A percentile compares a stretch with the other conserved stretches of the same genome.
Evolutionary conservation across 306 rosid genomes (phyloP).

Genomic region (Mucuna pruriens): DNA sequence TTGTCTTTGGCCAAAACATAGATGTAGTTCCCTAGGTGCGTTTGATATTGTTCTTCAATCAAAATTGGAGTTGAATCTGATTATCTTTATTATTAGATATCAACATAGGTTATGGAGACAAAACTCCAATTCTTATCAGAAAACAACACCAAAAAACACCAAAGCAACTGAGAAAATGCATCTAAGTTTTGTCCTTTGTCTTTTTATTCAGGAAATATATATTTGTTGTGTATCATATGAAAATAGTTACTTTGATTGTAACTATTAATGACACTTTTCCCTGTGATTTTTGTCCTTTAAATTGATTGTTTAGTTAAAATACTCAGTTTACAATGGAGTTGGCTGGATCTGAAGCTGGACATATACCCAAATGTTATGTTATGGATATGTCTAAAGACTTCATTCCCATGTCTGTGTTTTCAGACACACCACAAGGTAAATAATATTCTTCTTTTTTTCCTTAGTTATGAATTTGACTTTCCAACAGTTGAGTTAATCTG

Average conservation of each 20-base stretch:
- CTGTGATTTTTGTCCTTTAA: slow-evolving; percentile 16
- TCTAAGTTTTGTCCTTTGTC: background rate
- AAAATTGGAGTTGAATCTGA: background rate
- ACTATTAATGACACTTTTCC: slow-evolving; percentile 23
- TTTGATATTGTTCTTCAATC: background rate
- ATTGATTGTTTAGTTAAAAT: slow-evolving; percentile 46
- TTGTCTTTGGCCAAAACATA: background rate
- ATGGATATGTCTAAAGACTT: slow-evolving; percentile 74
- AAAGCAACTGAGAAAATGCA: background rate
- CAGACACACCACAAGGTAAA: slow-evolving; percentile 78
- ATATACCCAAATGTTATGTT: slow-evolving; percentile 58
- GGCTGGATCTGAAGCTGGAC: slow-evolving; percentile 70
- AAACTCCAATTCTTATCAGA: background rate
- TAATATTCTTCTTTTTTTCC: background rate
- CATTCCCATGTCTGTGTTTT: slow-evolving; percentile 82
- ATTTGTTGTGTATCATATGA: background rate
- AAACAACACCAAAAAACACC: background rate
- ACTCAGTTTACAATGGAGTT: slow-evolving; percentile 88
- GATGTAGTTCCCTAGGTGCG: too few species aligned
- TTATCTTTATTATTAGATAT: too few species aligned
- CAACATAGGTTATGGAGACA: background rate
- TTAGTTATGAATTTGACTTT: background rate
- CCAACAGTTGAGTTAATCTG: background rate
- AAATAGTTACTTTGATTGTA: slow-evolving; percentile 12
- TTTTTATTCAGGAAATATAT: background rate